Percentiles rank a stretch among this genome's conserved stretches.
These are phyloP conservation scores for Suhomyces ambrosiae DNA, from an alignment of 1,139 yeast genomes.

Conservation along the genomic window DNA sequence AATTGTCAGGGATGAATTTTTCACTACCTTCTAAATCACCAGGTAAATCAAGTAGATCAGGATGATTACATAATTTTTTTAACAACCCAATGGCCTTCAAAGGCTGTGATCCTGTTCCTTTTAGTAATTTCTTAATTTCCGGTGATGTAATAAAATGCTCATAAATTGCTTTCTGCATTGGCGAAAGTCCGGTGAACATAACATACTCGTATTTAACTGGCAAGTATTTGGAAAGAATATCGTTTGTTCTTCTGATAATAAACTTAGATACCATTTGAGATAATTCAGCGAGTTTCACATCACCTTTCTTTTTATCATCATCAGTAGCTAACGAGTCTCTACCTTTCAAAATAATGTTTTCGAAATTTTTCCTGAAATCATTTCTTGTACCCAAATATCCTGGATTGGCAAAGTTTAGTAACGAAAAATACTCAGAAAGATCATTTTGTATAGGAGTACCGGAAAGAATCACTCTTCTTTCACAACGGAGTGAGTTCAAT, in stretches of 20 bases:
- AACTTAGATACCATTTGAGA: conserved; percentile 81
- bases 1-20: conserved; percentile 72
- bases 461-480: conserved; percentile 86
- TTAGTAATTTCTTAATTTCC: conserved; percentile 68
- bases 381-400: conserved; percentile 82
- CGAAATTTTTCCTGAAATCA: conserved; percentile 86
- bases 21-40: conserved; percentile 75
- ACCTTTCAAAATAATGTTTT: conserved; percentile 75
- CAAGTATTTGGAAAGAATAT: conserved; percentile 85
- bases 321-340: conserved; percentile 92
- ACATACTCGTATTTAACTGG: conserved; percentile 98
- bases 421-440: conserved; percentile 89
- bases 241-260: conserved; percentile 94
- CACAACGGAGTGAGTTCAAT: conserved; percentile 76
- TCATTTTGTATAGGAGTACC: conserved; percentile 99
- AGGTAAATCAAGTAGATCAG: conserved; percentile 77
- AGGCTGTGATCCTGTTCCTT: conserved; percentile 79
- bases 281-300: conserved; percentile 66
- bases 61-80: conserved; percentile 91
- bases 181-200: conserved; percentile 80
- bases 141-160: conserved; percentile 79
- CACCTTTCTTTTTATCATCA: conserved; percentile 72
- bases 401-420: conserved; percentile 91
- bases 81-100: conserved; percentile 86
- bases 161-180: conserved; percentile 73